Evolutionary conservation across 2,329 filamentous ascomycete genomes (phyloP), one percentile per base, ranked within the genome.

Genomic region (Calonectria crousiana): DNA sequence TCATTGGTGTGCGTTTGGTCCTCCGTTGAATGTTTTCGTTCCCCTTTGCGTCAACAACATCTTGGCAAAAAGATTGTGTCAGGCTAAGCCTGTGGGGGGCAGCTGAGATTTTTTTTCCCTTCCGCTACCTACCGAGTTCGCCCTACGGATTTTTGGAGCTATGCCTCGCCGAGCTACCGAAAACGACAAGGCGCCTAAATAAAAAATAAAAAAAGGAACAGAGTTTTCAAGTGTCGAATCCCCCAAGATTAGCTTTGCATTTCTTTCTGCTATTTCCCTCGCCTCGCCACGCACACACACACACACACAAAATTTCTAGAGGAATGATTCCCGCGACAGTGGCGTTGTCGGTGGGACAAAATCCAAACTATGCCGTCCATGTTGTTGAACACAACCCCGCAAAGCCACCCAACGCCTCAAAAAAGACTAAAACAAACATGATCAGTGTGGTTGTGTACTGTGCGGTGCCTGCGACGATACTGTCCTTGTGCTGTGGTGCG

Each of bases 351-450:
- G 32, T n/a, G 34, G 56, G 32, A 36, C 34, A 23, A 16, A 36
- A 36, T 60, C 34, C 56, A 60, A n/a, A 38, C 36, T 26, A 23
- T n/a, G 30, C 20, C 11, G 2, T 20, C 20, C 14, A 4, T 36
- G 20, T 34, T 58, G 53, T 58, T 58, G 53, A 20, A 9, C 44
- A 47, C 44, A 47, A 38, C 56, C 52, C 56, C 56, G 56, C 56
- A 60, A 60, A 60, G 56, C 56, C 56, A 60, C 56, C 53, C 56
- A n/a, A 60, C 56, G 56, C 56, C 56, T 60, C 56, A 23, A n/a
- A 60, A 60, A 60, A 60, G 56, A 60, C 36, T 60, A 60, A 60
- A 60, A 38, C 56, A 60, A 60, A 56, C n/a, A 60, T 60, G n/a
- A 23, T 23, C 44, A 47, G n/a, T 47, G 44, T 47, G 44, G n/a